A percentile compares a stretch with the other conserved stretches of the same genome.
These are phyloP conservation scores for Cyphellophora europaea DNA, from an alignment of 2,329 filamentous ascomycete species.

Conservation along the genomic window DNA sequence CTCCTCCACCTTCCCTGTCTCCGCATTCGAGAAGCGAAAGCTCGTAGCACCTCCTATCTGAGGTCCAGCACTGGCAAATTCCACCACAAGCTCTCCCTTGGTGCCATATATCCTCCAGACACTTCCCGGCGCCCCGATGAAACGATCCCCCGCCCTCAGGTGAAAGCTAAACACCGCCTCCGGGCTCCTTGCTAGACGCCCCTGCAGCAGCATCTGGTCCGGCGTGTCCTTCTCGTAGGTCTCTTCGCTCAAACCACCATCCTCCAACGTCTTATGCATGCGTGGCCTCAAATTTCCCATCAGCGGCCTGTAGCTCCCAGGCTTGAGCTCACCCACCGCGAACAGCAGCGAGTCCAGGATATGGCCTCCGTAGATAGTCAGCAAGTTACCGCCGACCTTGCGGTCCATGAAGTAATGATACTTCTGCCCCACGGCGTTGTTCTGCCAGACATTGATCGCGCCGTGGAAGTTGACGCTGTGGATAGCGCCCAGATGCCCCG, in stretches of 20 bases:
- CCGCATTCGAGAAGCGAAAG: conserved; percentile 43
- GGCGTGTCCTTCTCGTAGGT: conserved; percentile 18
- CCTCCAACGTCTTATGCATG: conserved; percentile 14
- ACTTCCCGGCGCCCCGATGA: conserved; percentile 16
- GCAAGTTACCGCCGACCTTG: conserved; percentile 33
- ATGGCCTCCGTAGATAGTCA: conserved; percentile 30
- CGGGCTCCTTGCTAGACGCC: conserved; percentile 10
- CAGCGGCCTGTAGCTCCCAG: conserved; percentile 13
- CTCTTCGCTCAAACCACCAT: conserved; percentile 15
- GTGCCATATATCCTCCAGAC: conserved; percentile 23
- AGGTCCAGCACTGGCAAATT: conserved; percentile 25
- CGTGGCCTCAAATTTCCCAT: conserved; percentile 12
- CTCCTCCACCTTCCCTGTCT: conserved; percentile 33
- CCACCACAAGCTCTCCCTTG: conserved; percentile 31
- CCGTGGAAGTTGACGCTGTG: conserved; percentile 40
- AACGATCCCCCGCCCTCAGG: conserved; percentile 15
- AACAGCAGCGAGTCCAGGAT: conserved; percentile 17
- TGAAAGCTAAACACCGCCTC: conserved; percentile 17
- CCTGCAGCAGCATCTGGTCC: conserved; percentile 20
- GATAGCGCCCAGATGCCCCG: conserved; percentile 42
- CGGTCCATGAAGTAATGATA: conserved; percentile 42
- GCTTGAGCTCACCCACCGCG: conserved; percentile 17
- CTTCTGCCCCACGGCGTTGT: conserved; percentile 18
- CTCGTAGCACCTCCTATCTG: conserved; percentile 32
- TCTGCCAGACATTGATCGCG: conserved; percentile 26